phyloP scores from a whole-genome alignment of 495 filamentous ascomycete genomes.

The Neurospora terricola region DNA sequence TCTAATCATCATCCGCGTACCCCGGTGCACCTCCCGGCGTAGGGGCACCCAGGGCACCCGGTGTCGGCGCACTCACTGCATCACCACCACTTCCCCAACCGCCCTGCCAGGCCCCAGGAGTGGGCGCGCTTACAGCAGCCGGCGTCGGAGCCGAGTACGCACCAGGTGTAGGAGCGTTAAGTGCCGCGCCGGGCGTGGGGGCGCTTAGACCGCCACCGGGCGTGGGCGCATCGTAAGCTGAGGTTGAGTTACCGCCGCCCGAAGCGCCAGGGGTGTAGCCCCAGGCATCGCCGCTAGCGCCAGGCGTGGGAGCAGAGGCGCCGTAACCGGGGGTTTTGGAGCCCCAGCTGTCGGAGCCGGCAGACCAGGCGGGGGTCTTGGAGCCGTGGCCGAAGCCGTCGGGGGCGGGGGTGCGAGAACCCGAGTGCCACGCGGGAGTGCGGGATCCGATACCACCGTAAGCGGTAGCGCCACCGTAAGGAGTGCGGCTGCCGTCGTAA shows the following conservation, averaged over 20 bases:
- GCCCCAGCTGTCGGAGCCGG: constrained; percentile 60
- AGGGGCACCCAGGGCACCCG: constrained; percentile 47
- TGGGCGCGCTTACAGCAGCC: constrained; percentile 58
- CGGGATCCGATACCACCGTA: constrained; percentile 44
- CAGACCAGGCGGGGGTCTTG: constrained; percentile 57
- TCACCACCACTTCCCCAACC: constrained; percentile 51
- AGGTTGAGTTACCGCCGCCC: constrained; percentile 45
- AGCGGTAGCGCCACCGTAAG: constrained; percentile 53
- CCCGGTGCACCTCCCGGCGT: constrained; percentile 65
- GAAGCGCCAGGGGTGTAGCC: constrained; percentile 43
- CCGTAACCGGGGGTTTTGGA: constrained; percentile 70
- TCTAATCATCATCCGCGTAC: constrained; percentile 42
- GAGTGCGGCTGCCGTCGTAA: constrained; percentile 68
- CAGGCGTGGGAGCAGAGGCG: constrained; percentile 44
- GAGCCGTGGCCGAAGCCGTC: constrained; percentile 60
- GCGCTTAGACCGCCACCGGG: constrained; percentile 59
- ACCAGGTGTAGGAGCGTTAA: constrained; percentile 74
- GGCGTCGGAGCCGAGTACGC: constrained; percentile 60
- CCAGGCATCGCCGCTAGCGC: constrained; percentile 41
- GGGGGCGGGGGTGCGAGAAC: constrained; percentile 50
- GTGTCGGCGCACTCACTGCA: constrained; percentile 51
- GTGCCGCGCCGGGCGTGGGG: constrained; percentile 55
- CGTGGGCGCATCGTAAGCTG: constrained; percentile 62
- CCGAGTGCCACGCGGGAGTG: constrained; percentile 42
- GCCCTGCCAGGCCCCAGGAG: constrained; percentile 49